Evolutionary conservation across 2,329 filamentous ascomycete genomes (phyloP).

Genomic region (Exophiala phaeomuriformis): DNA sequence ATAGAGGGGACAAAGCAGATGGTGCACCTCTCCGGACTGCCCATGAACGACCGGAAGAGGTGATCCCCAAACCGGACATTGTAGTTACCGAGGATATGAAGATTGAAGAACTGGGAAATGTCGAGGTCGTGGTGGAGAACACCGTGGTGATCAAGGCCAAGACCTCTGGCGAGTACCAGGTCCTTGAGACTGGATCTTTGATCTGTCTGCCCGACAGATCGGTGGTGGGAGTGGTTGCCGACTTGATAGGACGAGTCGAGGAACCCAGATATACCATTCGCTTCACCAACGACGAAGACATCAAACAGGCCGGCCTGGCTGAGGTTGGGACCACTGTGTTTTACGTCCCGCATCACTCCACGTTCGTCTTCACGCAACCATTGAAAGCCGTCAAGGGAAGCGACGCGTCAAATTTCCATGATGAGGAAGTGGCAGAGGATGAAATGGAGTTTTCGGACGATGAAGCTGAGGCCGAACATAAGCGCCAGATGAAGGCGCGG

Average conservation of each 20-base stretch:
- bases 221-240: conserved; percentile 73
- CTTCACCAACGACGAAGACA: conserved; percentile 62
- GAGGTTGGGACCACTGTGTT: conserved; percentile 63
- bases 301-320: conserved; percentile 51
- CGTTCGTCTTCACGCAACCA: conserved; percentile 78
- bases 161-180: conserved; percentile 71
- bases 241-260: conserved; percentile 78
- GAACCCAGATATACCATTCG: conserved; percentile 79
- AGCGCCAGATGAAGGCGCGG: conserved; percentile 61
- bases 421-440: conserved; percentile 79
- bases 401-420: conserved; percentile 89
- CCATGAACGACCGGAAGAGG: conserved; percentile 64
- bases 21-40: conserved; percentile 60
- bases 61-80: conserved; percentile 67
- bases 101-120: conserved; percentile 65
- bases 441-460: conserved; percentile 96
- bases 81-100: conserved; percentile 69
- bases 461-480: conserved; percentile 82
- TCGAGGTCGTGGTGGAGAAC: conserved; percentile 72
- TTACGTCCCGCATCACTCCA: conserved; percentile 71
- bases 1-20: conserved; percentile 32
- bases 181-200: conserved; percentile 75
- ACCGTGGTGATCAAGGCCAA: conserved; percentile 71
- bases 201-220: conserved; percentile 69
- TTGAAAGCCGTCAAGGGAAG: conserved; percentile 75